Evolutionary conservation across 2,329 filamentous ascomycete genomes (phyloP), one percentile per base, ranked within the genome.

Genomic region (Torrubiella hemipterigena): DNA sequence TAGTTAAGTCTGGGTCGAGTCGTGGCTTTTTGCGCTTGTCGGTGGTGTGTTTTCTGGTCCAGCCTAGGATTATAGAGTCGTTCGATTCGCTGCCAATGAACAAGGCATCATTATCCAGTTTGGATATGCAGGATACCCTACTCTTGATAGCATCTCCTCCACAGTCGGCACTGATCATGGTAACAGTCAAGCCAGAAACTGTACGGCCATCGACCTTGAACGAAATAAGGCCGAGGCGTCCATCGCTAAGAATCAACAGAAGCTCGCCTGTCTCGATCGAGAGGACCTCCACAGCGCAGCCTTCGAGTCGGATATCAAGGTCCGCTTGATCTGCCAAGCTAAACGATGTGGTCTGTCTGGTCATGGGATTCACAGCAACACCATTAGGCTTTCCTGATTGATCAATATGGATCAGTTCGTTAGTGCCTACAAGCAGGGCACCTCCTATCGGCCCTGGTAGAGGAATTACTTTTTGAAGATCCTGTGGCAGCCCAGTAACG

Each of bases 301-400:
- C 76, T 57, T 98, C 93, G 2, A 98, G 62, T 21, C 78, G 81
- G 37, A 96, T 60, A 12, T 72, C 71, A 27, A 96, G 64, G 27
- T 83, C 73, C 1, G 85, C 82, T 55, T 95, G 89, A 51, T 98
- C 91, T 5, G 73, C 70, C 51, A 98, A 75, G 30, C 79, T 73
- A 46, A 95, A 96, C 1, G 80, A 73, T 3, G 89, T 94, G 40
- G 75, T 73, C 38, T 82, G 73, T 51, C 78, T 84, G 5, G 87
- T 80, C 57, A 94, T 93, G 20, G 84, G 73, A 48, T 98, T 98
- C 40, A 98, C 83, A 4, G 81, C 89, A 36, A 96, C 81, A 3
- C 86, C 89, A 47, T 85, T 94, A 10, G 86, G 73, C 54, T 93
- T 95, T 18, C 91, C 91, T 9, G 85, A 85, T 63, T 98, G 91